Evolutionary conservation across 1,139 yeast genomes (phyloP), one percentile per base, ranked within the genome.

Genomic region (Saccharomyces pastorianus): DNA sequence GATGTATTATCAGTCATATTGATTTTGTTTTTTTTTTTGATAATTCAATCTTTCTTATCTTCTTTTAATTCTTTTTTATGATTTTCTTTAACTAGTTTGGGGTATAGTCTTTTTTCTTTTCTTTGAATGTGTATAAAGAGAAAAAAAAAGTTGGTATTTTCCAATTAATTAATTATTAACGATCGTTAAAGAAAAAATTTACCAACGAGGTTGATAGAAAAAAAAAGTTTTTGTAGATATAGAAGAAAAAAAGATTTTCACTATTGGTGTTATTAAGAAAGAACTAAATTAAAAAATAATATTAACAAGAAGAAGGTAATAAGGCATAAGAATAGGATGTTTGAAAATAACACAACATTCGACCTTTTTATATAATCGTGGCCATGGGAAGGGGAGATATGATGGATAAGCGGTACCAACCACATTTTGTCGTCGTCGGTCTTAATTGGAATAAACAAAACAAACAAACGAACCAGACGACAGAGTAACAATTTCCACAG

Each of bases 181-280:
- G 44, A 38, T 38, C 7, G 44, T 38, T 38, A 38, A 38, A 38
- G 44, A 38, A 38, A 38, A 38, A 38, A 38, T 38, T 38, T 38
- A 38, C 11, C 44, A 38, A 38, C 44, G 44, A 38, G 44, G 44
- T 38, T 38, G 44, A 38, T 38, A 38, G 44, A 38, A 38, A 38
- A 38, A 38, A 38, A 38, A 38, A 38, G 44, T 38, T 38, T 38
- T 38, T 38, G 44, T 38, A 38, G 44, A 38, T 38, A 38, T 38
- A 38, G 44, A 38, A 38, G 44, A 38, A 38, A 38, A 38, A 38
- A 38, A 38, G 44, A 38, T 38, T 38, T 38, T 38, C 44, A 38
- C 44, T 38, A 38, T 38, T 38, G 25, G 44, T 38, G 44, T 4
- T 17, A 9, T 20, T 38, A 17, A 17, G 8, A 38, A 9, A 9